Evolutionary conservation across 768 basidiomycete species (phyloP), one percentile per base, ranked within the genome.

Genomic region (Podaxis sp.): DNA sequence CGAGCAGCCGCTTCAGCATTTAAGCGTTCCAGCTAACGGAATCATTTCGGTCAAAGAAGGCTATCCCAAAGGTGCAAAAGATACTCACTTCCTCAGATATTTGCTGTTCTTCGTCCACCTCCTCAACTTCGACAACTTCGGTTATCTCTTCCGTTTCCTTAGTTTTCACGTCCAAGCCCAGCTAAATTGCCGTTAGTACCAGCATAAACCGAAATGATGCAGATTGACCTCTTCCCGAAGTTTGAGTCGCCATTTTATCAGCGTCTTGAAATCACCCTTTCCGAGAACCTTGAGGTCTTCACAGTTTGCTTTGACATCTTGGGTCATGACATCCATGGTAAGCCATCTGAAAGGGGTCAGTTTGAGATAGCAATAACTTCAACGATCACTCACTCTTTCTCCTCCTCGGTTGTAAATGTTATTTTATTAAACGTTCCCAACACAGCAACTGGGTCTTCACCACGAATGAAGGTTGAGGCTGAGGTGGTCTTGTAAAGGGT

Each of bases 251-350:
- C 96, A 99, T 77, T 90, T 98, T 62, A 99, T 80, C 59, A 99
- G 77, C 8, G 83, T 71, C 74, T 98, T 99, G 80, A 99, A 99
- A 71, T 99, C 97, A 30, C 96, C 91, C 77, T 98, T 99, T 37
- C 97, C 97, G 37, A 99, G 78, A 3, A 99, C 97, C 73, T 96
- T 98, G 66, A 99, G 81, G 80, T 99, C 97, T 22, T 88, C 85
- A 67, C 89, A 90, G 72, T 92, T 94, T n/a, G 82, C 80, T 72
- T 86, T 85, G 65, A 99, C 79, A 58, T 99, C 96, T 0, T 80
- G 72, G 2, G 90, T 90, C 22, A 94, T 97, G 61, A 89, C 77
- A 54, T 85, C 82, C 55, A 89, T 76, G 56, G 78, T 79, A 36
- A 90, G 74, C 92, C 97, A 96, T 63, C 90, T 93, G 49, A 30